Evolutionary conservation across 306 rosid species (phyloP).

Genomic region (Rosa chinensis): DNA sequence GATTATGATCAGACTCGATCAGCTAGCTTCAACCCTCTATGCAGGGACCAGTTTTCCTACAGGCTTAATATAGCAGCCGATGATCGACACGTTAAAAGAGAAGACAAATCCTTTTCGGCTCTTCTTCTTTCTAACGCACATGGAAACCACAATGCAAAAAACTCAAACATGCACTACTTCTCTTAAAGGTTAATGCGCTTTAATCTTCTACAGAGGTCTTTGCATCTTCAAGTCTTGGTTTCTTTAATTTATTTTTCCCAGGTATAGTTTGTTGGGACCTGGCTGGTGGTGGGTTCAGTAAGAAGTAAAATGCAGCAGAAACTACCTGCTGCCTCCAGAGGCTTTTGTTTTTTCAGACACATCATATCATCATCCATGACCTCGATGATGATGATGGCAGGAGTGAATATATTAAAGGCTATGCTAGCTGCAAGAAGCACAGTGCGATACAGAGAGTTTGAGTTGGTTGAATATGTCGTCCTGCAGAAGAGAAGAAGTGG

Average conservation of each 20-base stretch:
- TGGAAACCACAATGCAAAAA: not conserved
- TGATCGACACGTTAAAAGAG: not conserved
- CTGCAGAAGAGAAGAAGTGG: constrained; percentile 8
- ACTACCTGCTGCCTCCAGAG: not conserved
- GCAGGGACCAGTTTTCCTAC: not conserved
- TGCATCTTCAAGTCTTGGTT: not conserved
- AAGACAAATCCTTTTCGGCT: not conserved
- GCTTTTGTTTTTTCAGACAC: not conserved
- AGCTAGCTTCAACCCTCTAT: not conserved
- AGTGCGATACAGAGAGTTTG: constrained; percentile 21
- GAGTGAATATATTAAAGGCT: not conserved
- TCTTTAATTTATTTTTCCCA: not conserved
- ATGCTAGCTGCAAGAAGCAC: not conserved
- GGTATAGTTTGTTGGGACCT: constrained; percentile 12
- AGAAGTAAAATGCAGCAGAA: not conserved
- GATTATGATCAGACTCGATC: not conserved
- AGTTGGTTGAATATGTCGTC: constrained; percentile 19
- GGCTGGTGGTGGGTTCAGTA: not conserved
- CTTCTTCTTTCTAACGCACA: constrained; percentile 7
- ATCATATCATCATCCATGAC: not conserved
- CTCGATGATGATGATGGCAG: not conserved
- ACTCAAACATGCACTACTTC: not conserved
- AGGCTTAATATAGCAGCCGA: not conserved
- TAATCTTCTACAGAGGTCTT: not conserved
- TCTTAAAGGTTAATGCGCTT: not conserved